Percentiles rank a stretch among this genome's conserved stretches.
phyloP scores from a whole-genome alignment of 1,284 basidiomycete species.

The Caloboletus firmus region DNA sequence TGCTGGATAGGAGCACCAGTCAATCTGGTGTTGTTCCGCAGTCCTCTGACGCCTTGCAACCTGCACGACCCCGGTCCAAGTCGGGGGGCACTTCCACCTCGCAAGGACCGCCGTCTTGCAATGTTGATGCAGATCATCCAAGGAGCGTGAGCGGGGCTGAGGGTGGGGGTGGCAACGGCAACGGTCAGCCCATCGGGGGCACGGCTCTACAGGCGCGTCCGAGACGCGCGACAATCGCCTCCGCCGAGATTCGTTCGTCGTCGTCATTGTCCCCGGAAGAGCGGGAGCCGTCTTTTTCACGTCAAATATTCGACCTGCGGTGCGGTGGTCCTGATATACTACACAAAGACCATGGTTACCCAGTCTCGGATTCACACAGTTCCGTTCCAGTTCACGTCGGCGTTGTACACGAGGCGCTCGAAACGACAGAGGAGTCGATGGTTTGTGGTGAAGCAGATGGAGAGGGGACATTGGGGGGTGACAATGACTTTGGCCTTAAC shows the following conservation, averaged over 20 bases:
- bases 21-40: background rate
- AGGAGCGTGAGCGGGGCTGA: too few species aligned
- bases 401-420: background rate
- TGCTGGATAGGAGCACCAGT: background rate
- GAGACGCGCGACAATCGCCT: background rate
- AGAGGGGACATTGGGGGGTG: background rate
- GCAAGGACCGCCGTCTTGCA: background rate
- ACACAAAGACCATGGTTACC: background rate
- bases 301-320: background rate
- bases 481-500: background rate
- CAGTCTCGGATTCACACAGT: background rate
- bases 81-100: background rate
- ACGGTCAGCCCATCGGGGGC: background rate
- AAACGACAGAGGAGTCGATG: background rate
- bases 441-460: background rate
- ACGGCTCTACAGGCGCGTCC: background rate
- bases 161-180: background rate
- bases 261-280: background rate
- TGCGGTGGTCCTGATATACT: background rate
- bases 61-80: background rate
- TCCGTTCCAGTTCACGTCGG: too few species aligned
- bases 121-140: background rate
- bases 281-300: background rate
- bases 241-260: background rate
- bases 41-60: background rate